phyloP scores from a whole-genome alignment of 176 grass and related monocot genomes.

The Avena sativa region DNA sequence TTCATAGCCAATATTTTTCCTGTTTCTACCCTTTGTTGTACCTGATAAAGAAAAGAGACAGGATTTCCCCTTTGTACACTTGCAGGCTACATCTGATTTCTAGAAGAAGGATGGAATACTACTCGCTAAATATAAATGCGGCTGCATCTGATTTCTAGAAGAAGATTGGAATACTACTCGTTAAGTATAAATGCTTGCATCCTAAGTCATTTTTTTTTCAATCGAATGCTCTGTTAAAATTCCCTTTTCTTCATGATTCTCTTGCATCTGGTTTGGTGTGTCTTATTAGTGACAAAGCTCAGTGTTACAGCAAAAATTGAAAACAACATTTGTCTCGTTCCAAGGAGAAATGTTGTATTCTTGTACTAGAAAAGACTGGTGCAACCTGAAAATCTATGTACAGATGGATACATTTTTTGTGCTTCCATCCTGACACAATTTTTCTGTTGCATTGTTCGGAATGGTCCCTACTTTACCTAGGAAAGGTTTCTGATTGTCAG shows the following conservation, averaged over 20 bases:
- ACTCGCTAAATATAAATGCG: not conserved
- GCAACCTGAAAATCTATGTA: not conserved
- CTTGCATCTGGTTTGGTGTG: not conserved
- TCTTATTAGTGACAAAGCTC: not conserved
- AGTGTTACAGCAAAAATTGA: not conserved
- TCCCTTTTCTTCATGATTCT: not conserved
- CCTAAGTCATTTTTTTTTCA: not conserved
- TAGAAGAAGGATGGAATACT: too few relatives aligned
- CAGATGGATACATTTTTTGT: not conserved
- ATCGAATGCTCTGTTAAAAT: not conserved
- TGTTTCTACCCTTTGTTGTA: not conserved
- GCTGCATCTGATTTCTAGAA: not conserved
- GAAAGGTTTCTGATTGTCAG: not conserved
- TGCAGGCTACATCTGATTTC: not conserved
- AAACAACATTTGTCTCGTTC: not conserved
- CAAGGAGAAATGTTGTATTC: not conserved
- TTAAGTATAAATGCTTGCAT: not conserved
- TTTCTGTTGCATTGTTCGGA: not conserved
- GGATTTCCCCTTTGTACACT: not conserved
- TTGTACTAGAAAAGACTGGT: not conserved
- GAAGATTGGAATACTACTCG: too few relatives aligned
- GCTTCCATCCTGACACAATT: not conserved
- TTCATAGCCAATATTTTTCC: not conserved
- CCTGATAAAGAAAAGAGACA: not conserved
- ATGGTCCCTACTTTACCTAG: not conserved